phyloP scores from a whole-genome alignment of 768 basidiomycete genomes.

The Boletales sp. region DNA sequence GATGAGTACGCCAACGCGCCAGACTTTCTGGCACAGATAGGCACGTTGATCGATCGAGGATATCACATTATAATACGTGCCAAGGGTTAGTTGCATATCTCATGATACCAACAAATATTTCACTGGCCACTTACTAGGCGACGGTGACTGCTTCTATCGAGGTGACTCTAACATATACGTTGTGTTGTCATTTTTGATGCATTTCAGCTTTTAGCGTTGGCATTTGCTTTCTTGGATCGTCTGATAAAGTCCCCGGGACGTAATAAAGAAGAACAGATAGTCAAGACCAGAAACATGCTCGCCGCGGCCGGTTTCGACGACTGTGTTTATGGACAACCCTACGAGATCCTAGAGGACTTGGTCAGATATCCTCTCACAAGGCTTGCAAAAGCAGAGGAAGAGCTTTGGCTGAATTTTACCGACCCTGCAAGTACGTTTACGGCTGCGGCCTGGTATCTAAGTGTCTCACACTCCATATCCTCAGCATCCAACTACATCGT shows the following conservation, averaged over 20 bases:
- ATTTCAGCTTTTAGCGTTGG: conserved; percentile 55
- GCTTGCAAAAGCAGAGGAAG: conserved; percentile 31
- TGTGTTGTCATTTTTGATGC: conserved; percentile 10
- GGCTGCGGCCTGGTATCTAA: neutral
- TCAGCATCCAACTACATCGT: conserved; percentile 71
- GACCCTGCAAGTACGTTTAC: conserved; percentile 42
- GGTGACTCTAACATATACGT: conserved; percentile 42
- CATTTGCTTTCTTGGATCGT: conserved; percentile 76
- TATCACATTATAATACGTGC: conserved; percentile 67
- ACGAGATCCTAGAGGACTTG: conserved; percentile 55
- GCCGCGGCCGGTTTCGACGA: conserved; percentile 58
- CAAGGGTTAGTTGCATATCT: conserved; percentile 47
- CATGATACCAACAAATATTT: neutral
- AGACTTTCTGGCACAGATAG: conserved; percentile 70
- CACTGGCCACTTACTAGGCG: conserved; percentile 44
- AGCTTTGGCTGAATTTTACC: conserved; percentile 45
- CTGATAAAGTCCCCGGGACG: conserved; percentile 49
- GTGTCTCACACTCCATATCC: neutral
- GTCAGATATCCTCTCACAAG: conserved; percentile 40
- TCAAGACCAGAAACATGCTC: conserved; percentile 50
- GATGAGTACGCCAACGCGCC: conserved; percentile 62
- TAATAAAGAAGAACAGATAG: conserved; percentile 47
- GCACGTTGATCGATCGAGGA: conserved; percentile 60
- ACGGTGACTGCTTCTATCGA: conserved; percentile 92
- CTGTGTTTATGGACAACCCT: conserved; percentile 73